Evolutionary conservation across 352 stramenopile genomes (phyloP), one percentile per base, ranked within the genome.

Genomic region (Globisporangium cystogenes): DNA sequence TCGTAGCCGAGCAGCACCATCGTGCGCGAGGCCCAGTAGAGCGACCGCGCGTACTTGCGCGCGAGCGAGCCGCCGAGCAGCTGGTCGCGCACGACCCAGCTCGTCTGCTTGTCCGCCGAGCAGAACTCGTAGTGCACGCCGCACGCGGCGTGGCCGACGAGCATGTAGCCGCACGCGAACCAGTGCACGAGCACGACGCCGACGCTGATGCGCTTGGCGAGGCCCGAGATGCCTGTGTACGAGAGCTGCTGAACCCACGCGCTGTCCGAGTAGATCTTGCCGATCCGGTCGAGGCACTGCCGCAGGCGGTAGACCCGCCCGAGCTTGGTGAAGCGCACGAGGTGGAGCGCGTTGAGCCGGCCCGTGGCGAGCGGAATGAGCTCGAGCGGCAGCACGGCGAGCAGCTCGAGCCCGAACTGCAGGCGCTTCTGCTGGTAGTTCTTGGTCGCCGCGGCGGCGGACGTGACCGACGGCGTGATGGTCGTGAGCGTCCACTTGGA

Each of bases 91-190:
- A 86, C 69, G 10, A 72, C 73, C 79, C 79, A 88, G 36, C 70
- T 87, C 8, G 78, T 76, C 33, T 85, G 68, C 1, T 76, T 55
- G 5, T 64, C 36, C 3, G 60, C 27, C 24, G 70, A 48, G 29
- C 82, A 93, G 7, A 68, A 46, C 39, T 81, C 73, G 3, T 86
- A 55, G 21, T 72, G 57, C 4, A 86, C 36, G 0, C 82, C 82
- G 41, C 82, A 93, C 26, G 75, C 55, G 1, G 63, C 42, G 39
- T 90, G 76, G 0, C 71, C 79, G 23, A 90, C 59, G 43, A 87
- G 49, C 67, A 93, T 86, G 59, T 90, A 93, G 0, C 70, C 76
- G 26, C 76, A 90, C 1, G 77, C 77, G 16, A 76, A 52, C 60
- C 70, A 87, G 51, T 93, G 81, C 40, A 60, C 69, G 39, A 84